These are phyloP conservation scores for Rhodotorula toruloides DNA, from an alignment of 768 basidiomycete genomes.

Conservation along the genomic window DNA sequence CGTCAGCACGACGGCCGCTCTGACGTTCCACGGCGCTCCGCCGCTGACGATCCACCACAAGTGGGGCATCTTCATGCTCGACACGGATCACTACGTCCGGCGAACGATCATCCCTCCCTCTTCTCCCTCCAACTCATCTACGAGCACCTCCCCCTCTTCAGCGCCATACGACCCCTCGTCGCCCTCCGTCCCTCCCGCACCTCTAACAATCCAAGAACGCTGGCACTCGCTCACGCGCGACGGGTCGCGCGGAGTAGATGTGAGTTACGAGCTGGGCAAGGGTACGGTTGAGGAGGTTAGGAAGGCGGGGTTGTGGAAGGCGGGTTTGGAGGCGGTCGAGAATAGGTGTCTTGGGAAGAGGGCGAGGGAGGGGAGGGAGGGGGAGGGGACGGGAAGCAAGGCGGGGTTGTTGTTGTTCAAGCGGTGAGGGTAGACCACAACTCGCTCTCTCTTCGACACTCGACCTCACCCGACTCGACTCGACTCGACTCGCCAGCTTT, in stretches of 20 bases:
- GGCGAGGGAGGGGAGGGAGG: background rate
- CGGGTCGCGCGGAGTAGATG: background rate
- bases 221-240: background rate
- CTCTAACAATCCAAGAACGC: background rate
- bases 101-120: constrained; percentile 18
- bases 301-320: background rate
- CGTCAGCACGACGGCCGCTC: background rate
- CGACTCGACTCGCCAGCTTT: background rate
- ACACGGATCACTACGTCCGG: constrained; percentile 13
- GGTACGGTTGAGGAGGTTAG: background rate
- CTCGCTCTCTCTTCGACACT: too few relatives aligned
- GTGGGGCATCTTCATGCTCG: constrained; percentile 14
- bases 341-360: background rate
- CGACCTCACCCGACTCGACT: background rate
- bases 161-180: too few relatives aligned
- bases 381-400: background rate
- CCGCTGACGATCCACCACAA: background rate
- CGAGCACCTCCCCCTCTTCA: background rate
- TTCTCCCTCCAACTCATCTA: background rate
- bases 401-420: background rate
- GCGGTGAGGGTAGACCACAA: background rate
- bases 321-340: constrained; percentile 7
- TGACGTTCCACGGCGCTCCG: background rate
- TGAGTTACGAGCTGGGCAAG: background rate
- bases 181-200: background rate